Evolutionary conservation across 805 yeast species (phyloP).

Genomic region (Candida saitoana): DNA sequence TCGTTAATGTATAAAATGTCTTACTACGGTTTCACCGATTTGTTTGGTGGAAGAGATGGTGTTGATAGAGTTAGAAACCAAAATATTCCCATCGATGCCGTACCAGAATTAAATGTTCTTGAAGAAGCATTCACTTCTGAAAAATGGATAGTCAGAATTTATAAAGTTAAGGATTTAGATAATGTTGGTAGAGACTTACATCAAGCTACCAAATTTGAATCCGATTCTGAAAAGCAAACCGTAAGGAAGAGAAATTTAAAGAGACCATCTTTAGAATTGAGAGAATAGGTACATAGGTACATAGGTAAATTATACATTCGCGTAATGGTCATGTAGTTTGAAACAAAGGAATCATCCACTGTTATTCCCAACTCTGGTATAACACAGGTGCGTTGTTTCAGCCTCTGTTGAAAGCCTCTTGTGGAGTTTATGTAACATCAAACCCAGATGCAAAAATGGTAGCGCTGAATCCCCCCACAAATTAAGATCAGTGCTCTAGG

Average conservation of each 20-base stretch:
- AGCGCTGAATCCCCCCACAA: neutral
- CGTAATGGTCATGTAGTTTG: too few species aligned
- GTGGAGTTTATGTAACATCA: too few species aligned
- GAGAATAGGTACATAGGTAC: conserved; percentile 27
- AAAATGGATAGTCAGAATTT: conserved; percentile 95
- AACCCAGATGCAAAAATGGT: too few species aligned
- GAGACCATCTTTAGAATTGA: conserved; percentile 52
- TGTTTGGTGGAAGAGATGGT: conserved; percentile 59
- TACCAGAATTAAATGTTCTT: conserved; percentile 60
- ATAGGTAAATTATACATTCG: conserved; percentile 1
- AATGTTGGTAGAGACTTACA: conserved; percentile 75
- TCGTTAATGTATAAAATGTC: conserved; percentile 94
- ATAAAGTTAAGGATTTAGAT: conserved; percentile 86
- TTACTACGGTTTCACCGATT: conserved; percentile 77
- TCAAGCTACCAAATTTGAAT: conserved; percentile 53
- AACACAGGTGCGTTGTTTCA: too few species aligned
- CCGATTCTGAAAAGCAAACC: conserved; percentile 23
- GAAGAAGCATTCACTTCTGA: conserved; percentile 95
- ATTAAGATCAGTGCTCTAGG: too few species aligned
- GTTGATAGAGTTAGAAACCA: conserved; percentile 88
- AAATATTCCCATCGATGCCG: conserved; percentile 49
- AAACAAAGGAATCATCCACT: too few species aligned
- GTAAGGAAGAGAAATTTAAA: conserved; percentile 43
- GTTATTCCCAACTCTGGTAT: too few species aligned
- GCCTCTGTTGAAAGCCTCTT: too few species aligned